A percentile compares a stretch with the other conserved stretches of the same genome.
These are phyloP conservation scores for Entelexis sorbosivorans DNA, from an alignment of 1,139 yeast species.

Conservation along the genomic window DNA sequence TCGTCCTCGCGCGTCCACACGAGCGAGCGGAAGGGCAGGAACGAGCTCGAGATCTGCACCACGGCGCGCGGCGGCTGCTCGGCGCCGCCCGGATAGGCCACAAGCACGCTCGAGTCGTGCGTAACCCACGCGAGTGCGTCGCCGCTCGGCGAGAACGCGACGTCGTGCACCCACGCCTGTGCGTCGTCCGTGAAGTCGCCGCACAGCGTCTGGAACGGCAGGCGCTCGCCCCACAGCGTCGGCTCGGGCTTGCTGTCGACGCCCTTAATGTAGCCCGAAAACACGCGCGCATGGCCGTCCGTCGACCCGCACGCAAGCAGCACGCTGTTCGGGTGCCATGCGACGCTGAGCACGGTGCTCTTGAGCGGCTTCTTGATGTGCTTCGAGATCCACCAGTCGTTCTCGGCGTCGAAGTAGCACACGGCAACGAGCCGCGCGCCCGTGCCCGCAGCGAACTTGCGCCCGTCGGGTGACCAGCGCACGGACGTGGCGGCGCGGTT, in stretches of 20 bases:
- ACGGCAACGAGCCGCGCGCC: conserved; percentile 90
- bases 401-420: conserved; percentile 89
- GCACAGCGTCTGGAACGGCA: conserved; percentile 89
- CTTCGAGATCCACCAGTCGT: conserved; percentile 99
- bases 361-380: conserved; percentile 87
- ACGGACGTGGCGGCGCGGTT: conserved; percentile 91
- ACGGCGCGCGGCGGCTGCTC: conserved; percentile 43
- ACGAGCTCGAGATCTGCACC: conserved; percentile 49
- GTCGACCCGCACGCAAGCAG: conserved; percentile 85
- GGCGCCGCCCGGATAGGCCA: conserved; percentile 69
- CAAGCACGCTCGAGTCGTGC: conserved; percentile 65
- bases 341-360: conserved; percentile 71
- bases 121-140: conserved; percentile 67
- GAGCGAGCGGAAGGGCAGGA: conserved; percentile 71
- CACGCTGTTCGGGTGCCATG: conserved; percentile 94
- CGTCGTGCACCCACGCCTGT: conserved; percentile 90
- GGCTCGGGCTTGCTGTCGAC: conserved; percentile 74
- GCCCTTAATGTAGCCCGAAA: conserved; percentile 86
- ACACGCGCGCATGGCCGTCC: conserved; percentile 89
- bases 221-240: conserved; percentile 83
- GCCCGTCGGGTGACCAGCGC: conserved; percentile 87
- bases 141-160: conserved; percentile 72
- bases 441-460: conserved; percentile 93
- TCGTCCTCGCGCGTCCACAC: conserved; percentile 56
- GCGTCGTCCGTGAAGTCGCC: conserved; percentile 70